These are phyloP conservation scores for Diplotaxis tenuifolia DNA, from an alignment of 345 rosid species.

Conservation along the genomic window DNA sequence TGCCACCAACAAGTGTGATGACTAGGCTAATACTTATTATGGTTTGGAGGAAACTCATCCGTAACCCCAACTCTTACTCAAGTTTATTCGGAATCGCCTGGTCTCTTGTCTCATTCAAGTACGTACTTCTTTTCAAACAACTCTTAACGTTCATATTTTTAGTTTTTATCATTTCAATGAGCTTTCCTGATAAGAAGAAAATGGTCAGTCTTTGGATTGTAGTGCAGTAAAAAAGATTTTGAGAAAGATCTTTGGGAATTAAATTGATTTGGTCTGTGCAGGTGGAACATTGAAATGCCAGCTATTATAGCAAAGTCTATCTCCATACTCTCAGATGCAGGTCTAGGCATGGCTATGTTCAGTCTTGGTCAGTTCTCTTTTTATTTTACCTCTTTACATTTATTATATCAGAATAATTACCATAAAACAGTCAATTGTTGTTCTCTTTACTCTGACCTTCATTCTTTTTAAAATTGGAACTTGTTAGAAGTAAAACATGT, in stretches of 20 bases:
- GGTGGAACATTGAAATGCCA: conserved; percentile 97
- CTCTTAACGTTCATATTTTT: neutral
- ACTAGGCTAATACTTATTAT: conserved; percentile 95
- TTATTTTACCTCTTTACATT: conserved; percentile 9
- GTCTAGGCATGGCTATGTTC: conserved; percentile 99
- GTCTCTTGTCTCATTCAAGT: conserved; percentile 94
- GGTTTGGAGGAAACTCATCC: conserved; percentile 99
- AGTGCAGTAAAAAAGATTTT: conserved; percentile 7
- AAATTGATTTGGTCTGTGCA: conserved; percentile 42
- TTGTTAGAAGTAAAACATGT: conserved; percentile 17
- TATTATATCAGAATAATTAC: conserved; percentile 6
- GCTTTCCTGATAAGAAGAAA: conserved; percentile 6
- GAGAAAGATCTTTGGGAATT: conserved; percentile 30
- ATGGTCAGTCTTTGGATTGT: neutral
- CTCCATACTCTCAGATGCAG: conserved; percentile 98
- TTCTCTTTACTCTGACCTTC: conserved; percentile 24
- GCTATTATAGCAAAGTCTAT: conserved; percentile 92
- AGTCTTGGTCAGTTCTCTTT: conserved; percentile 94
- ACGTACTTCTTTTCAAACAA: conserved; percentile 38
- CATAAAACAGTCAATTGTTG: conserved; percentile 28
- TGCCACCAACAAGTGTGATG: conserved; percentile 98
- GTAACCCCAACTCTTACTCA: conserved; percentile 96
- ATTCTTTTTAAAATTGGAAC: no score
- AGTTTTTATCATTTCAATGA: neutral
- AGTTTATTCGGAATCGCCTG: conserved; percentile 91